phyloP scores from a whole-genome alignment of 352 stramenopile species.

The Globisporangium nodosum region DNA sequence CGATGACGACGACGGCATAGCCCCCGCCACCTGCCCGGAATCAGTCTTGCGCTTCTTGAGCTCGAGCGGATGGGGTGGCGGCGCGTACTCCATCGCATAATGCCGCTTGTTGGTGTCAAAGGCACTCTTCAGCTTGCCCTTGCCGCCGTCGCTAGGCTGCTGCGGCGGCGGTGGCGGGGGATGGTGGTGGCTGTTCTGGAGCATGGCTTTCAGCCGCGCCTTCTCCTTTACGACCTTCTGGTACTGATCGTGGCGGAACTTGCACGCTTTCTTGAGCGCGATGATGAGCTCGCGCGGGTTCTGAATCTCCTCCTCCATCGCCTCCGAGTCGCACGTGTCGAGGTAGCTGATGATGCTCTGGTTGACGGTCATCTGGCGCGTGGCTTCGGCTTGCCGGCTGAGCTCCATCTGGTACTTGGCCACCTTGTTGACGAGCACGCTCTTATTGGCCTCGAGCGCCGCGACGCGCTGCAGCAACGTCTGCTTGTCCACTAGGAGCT shows the following conservation, averaged over 20 bases:
- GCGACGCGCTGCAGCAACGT: conserved; percentile 42
- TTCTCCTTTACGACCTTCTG: conserved; percentile 81
- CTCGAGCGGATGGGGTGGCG: conserved; percentile 24
- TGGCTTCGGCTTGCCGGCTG: conserved; percentile 48
- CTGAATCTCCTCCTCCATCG: conserved; percentile 69
- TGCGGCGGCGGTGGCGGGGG: conserved; percentile 6
- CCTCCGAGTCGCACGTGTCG: conserved; percentile 60
- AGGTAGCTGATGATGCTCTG: conserved; percentile 72
- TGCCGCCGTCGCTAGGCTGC: conserved; percentile 17
- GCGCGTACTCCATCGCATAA: conserved; percentile 17
- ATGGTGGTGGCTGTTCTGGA: conserved; percentile 23
- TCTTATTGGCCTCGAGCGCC: conserved; percentile 39
- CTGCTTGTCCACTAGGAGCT: conserved; percentile 60
- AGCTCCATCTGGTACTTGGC: conserved; percentile 75
- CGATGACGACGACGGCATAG: conserved; percentile 1
- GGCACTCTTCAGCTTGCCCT: conserved; percentile 23
- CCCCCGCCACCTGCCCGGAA: background rate
- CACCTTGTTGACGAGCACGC: conserved; percentile 60
- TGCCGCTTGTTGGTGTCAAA: conserved; percentile 22
- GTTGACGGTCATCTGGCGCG: conserved; percentile 46
- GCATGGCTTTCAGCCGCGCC: conserved; percentile 57
- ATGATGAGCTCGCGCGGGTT: conserved; percentile 72
- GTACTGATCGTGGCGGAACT: conserved; percentile 80
- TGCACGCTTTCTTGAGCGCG: conserved; percentile 77
- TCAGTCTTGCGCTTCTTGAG: conserved; percentile 61